phyloP scores from a whole-genome alignment of 805 yeast genomes.

The Saturnispora gosingensis region DNA sequence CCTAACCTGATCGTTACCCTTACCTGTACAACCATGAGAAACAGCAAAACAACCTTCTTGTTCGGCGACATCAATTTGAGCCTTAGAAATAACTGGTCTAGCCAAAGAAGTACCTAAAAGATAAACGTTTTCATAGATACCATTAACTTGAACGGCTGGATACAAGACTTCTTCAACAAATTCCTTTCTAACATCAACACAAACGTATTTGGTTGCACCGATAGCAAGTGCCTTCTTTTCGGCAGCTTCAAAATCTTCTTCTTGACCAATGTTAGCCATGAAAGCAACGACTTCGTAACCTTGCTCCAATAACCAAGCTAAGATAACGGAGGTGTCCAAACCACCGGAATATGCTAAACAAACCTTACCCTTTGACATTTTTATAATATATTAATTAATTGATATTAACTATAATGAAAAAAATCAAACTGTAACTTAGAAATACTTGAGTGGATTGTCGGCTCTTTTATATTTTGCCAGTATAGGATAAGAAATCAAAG shows the following conservation, averaged over 20 bases:
- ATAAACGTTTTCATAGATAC: constrained; percentile 95
- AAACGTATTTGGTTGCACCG: constrained; percentile 94
- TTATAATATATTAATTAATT: constrained; percentile 2
- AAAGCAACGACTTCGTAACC: constrained; percentile 98
- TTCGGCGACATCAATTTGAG: constrained; percentile 95
- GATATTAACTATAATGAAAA: not conserved
- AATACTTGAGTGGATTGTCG: not conserved
- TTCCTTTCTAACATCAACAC: constrained; percentile 90
- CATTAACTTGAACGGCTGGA: constrained; percentile 98
- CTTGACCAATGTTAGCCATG: constrained; percentile 98
- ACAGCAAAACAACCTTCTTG: constrained; percentile 98
- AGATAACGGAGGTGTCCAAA: constrained; percentile 92
- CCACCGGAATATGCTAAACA: constrained; percentile 99
- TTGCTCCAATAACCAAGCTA: constrained; percentile 96
- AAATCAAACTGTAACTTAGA: not conserved
- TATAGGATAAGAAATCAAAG: not conserved
- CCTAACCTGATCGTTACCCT: constrained; percentile 99
- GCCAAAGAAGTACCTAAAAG: constrained; percentile 96
- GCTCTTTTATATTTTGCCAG: not conserved
- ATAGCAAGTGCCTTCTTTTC: constrained; percentile 91
- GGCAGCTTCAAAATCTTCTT: constrained; percentile 97
- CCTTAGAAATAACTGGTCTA: constrained; percentile 97
- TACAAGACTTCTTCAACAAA: constrained; percentile 85
- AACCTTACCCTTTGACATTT: constrained; percentile 96
- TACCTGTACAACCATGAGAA: constrained; percentile 99